Conservation (phyloP, 2,329 filamentous ascomycete species). For the Microsporum canis region DNA sequence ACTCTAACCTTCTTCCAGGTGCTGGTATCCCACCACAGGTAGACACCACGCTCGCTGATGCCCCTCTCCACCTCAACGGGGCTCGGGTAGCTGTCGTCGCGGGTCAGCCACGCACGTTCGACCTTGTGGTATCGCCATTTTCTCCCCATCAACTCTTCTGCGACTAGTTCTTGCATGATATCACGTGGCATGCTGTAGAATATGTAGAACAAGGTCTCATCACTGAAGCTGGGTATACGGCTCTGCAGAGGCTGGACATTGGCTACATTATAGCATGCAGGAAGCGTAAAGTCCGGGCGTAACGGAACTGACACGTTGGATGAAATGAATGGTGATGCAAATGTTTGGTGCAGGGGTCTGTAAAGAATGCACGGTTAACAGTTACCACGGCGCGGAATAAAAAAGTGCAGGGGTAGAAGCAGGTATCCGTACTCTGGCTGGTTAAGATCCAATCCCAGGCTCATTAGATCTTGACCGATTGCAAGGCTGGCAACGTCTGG, state of each 20-base stretch:
- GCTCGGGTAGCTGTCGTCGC: slow-evolving; percentile 37
- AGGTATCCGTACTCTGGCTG: slow-evolving; percentile 43
- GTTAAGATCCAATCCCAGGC: slow-evolving; percentile 53
- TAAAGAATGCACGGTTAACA: slow-evolving; percentile 13
- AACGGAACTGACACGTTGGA: slow-evolving; percentile 45
- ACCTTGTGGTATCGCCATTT: slow-evolving; percentile 45
- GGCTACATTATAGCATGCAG: slow-evolving; percentile 53
- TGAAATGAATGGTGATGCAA: slow-evolving; percentile 52
- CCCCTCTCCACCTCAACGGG: slow-evolving; percentile 39
- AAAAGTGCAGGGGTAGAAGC: background rate
- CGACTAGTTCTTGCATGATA: slow-evolving; percentile 54
- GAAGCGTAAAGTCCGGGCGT: slow-evolving; percentile 53
- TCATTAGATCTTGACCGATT: slow-evolving; percentile 53
- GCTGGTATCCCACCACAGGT: slow-evolving; percentile 40
- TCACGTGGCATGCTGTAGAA: slow-evolving; percentile 59
- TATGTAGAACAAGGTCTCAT: slow-evolving; percentile 58
- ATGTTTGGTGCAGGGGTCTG: slow-evolving; percentile 52
- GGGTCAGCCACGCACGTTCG: slow-evolving; percentile 42
- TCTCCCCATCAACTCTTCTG: slow-evolving; percentile 47
- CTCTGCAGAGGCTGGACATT: slow-evolving; percentile 52
- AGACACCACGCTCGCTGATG: slow-evolving; percentile 41
- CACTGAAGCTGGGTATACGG: slow-evolving; percentile 48
- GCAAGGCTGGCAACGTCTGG: slow-evolving; percentile 44
- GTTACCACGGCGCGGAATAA: background rate
- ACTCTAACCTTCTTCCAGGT: slow-evolving; percentile 41